These are phyloP conservation scores for Kurtzmaniella quercitrusa DNA, from an alignment of 1,139 yeast species.

Conservation along the genomic window DNA sequence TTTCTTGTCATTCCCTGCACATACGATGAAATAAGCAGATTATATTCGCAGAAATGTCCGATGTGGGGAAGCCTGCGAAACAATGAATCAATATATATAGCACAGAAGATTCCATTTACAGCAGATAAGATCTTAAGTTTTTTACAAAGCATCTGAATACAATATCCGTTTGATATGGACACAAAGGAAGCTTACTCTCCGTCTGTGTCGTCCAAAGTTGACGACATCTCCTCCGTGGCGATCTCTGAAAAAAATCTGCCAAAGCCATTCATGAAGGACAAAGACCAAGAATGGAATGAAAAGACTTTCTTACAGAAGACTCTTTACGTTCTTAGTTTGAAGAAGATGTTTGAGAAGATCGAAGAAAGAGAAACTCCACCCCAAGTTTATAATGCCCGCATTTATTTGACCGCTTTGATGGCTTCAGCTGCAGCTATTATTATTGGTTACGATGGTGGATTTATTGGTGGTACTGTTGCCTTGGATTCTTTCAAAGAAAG, in stretches of 20 bases:
- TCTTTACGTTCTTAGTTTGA: conserved; percentile 13
- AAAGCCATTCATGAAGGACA: not conserved
- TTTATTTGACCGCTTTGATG: conserved; percentile 35
- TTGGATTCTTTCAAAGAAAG: conserved; percentile 32
- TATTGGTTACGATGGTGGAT: conserved; percentile 43
- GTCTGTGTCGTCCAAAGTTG: not conserved
- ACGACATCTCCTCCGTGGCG: not conserved
- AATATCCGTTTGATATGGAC: not conserved
- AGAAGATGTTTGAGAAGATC: conserved; percentile 27
- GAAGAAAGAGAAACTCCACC: conserved; percentile 41
- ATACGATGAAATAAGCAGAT: not conserved
- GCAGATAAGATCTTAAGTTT: not conserved
- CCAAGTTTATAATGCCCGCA: conserved; percentile 33
- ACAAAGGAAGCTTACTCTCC: not conserved
- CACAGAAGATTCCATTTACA: not conserved
- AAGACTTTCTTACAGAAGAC: conserved; percentile 4
- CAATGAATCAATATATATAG: not conserved
- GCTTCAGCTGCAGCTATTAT: conserved; percentile 38
- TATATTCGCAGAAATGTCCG: not conserved
- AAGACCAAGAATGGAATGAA: not conserved
- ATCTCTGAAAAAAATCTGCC: not conserved
- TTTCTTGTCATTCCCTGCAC: not conserved
- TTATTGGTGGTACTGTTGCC: conserved; percentile 42
- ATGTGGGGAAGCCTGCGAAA: not conserved
- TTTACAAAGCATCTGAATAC: not conserved